Conservation (phyloP, 1,284 basidiomycete genomes). For the Veloboletus limbatus region DNA sequence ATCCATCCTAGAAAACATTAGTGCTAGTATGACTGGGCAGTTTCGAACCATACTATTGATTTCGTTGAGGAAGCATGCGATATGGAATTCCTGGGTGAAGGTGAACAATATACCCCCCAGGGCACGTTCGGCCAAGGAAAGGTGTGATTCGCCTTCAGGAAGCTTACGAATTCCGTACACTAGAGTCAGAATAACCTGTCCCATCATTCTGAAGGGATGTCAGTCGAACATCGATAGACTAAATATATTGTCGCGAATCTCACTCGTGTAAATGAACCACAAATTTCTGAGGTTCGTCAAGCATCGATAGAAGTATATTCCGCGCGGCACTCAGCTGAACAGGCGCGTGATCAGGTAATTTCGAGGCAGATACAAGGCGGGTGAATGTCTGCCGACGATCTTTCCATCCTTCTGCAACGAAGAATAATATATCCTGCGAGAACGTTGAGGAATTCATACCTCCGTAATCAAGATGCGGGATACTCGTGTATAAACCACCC, state of each 20-base stretch:
- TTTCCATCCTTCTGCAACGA: slow-evolving; percentile 6
- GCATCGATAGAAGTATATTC: slow-evolving; percentile 3
- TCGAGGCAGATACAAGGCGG: slow-evolving; percentile 6
- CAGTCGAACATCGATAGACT: no score
- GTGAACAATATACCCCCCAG: slow-evolving; percentile 10
- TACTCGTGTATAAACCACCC: slow-evolving; percentile 6
- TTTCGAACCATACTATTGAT: no score
- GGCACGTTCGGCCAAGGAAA: slow-evolving; percentile 4
- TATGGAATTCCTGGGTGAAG: slow-evolving; percentile 6
- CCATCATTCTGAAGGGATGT: slow-evolving; percentile 3
- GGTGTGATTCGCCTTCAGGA: slow-evolving; percentile 4
- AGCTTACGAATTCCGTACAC: slow-evolving; percentile 5
- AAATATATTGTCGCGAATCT: no score
- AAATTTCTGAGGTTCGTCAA: slow-evolving; percentile 1
- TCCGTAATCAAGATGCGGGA: slow-evolving; percentile 10
- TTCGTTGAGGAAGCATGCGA: slow-evolving; percentile 8
- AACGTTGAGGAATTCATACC: not conserved
- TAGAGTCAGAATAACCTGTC: slow-evolving; percentile 5
- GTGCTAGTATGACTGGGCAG: no score
- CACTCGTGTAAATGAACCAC: slow-evolving; percentile 6
- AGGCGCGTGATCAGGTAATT: slow-evolving; percentile 6
- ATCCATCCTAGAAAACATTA: slow-evolving; percentile 4
- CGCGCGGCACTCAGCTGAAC: slow-evolving; percentile 2
- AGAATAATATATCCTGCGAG: not conserved
- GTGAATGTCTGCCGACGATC: slow-evolving; percentile 5